phyloP scores from a whole-genome alignment of 208 protist genomes.

The Leptomonas pyrrhocoris region DNA sequence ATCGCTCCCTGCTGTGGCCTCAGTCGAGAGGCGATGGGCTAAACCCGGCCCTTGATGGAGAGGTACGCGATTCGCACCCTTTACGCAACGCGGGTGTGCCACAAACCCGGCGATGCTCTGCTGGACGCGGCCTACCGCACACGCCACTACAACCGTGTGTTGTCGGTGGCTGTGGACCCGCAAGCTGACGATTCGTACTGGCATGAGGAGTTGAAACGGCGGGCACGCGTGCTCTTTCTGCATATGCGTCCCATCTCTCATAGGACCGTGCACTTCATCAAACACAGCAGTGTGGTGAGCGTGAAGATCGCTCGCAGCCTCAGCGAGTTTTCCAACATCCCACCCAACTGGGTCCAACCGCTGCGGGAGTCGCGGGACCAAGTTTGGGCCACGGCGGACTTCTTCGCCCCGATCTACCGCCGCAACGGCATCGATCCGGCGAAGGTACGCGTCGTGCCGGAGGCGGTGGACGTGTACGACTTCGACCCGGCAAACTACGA shows the following conservation, averaged over 20 bases:
- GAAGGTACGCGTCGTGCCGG: too few relatives aligned
- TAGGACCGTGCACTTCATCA: background rate
- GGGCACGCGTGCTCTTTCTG: constrained; percentile 24
- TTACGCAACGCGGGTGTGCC: background rate
- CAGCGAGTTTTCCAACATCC: constrained; percentile 53
- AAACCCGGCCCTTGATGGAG: constrained; percentile 44
- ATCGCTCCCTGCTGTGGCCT: too few relatives aligned
- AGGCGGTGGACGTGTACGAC: too few relatives aligned
- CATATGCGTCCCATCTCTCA: constrained; percentile 27
- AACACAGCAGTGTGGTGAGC: background rate
- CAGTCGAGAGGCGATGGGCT: constrained; percentile 33
- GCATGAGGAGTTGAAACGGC: background rate
- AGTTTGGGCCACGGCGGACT: constrained; percentile 59
- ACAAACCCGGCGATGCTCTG: too few relatives aligned
- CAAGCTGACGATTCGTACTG: too few relatives aligned
- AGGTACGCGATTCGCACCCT: constrained; percentile 30
- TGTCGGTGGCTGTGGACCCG: background rate
- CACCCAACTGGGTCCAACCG: constrained; percentile 16
- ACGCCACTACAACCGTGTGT: background rate
- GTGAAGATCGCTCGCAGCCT: constrained; percentile 42
- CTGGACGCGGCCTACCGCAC: constrained; percentile 26
- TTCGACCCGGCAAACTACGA: too few relatives aligned
- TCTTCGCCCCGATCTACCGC: constrained; percentile 48
- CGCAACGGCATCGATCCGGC: constrained; percentile 23
- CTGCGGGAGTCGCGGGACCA: too few relatives aligned